Evolutionary conservation across 2,329 filamentous ascomycete genomes (phyloP).

Genomic region (Fusarium tjaetaba): DNA sequence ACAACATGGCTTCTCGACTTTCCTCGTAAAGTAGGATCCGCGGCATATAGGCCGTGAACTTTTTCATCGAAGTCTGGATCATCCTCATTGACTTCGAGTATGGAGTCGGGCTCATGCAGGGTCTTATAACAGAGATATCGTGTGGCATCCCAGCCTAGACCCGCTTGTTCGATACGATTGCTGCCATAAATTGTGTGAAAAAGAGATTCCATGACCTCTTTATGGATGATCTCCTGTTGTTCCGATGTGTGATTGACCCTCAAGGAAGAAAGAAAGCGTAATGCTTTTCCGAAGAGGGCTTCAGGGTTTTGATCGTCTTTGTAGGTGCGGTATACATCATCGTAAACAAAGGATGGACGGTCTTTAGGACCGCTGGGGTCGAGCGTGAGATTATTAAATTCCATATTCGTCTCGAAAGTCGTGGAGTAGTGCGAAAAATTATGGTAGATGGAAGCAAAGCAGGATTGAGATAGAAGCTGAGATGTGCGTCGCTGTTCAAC

Average conservation of each 20-base stretch:
- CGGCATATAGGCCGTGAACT: background rate
- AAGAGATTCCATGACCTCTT: background rate
- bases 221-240: rapidly evolving
- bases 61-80: background rate
- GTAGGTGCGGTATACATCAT: background rate
- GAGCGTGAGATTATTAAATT: background rate
- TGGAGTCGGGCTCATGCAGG: background rate
- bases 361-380: no score
- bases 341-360: background rate
- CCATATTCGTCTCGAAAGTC: background rate
- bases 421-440: background rate
- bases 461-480: no score
- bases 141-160: background rate
- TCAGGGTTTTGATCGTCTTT: background rate
- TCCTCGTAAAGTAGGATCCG: background rate
- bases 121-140: background rate
- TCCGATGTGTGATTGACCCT: background rate
- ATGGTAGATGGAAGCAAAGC: background rate
- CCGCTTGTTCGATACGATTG: background rate
- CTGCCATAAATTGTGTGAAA: background rate
- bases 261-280: background rate
- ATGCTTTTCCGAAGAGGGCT: background rate
- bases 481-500: rapidly evolving
- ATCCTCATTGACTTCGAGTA: background rate
- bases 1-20: background rate